Evolutionary conservation across 208 protist genomes (phyloP).

Genomic region (Lotmaria passim): DNA sequence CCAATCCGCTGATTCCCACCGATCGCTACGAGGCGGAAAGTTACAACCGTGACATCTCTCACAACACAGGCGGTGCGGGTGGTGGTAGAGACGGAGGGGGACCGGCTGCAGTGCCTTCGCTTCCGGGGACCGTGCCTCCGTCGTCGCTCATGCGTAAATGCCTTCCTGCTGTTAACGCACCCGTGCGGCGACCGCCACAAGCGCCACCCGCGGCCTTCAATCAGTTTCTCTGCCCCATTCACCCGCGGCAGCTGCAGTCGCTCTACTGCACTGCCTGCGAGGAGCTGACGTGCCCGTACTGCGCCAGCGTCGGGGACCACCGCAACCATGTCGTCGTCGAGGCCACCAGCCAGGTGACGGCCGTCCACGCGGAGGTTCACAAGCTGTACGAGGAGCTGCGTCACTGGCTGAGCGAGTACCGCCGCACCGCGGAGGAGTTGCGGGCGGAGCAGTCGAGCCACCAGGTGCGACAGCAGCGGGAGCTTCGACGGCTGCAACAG

Average conservation of each 20-base stretch:
- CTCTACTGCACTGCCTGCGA: constrained; percentile 63
- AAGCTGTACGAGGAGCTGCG: constrained; percentile 52
- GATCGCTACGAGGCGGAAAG: not conserved
- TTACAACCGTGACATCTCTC: not conserved
- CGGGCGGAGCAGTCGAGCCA: constrained; percentile 35
- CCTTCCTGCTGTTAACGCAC: not conserved
- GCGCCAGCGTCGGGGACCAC: constrained; percentile 66
- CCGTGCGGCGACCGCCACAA: not conserved
- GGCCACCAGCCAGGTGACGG: constrained; percentile 30
- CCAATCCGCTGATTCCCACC: not conserved
- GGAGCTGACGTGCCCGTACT: constrained; percentile 72
- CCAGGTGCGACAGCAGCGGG: constrained; percentile 25
- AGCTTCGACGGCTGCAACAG: constrained; percentile 29
- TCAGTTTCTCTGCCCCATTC: constrained; percentile 50
- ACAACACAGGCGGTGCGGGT: not conserved
- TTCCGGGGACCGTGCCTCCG: not conserved
- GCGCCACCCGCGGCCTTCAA: constrained; percentile 14
- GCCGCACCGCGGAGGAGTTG: constrained; percentile 42
- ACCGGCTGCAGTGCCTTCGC: too few species aligned
- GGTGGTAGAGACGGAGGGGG: too few species aligned
- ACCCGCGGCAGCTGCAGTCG: constrained; percentile 43
- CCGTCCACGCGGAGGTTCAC: constrained; percentile 39
- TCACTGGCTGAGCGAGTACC: constrained; percentile 50
- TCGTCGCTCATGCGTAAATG: constrained; percentile 6
- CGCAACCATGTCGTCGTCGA: constrained; percentile 55